phyloP scores from a whole-genome alignment of 495 filamentous ascomycete genomes.

The Penicillium atrosanguineum region DNA sequence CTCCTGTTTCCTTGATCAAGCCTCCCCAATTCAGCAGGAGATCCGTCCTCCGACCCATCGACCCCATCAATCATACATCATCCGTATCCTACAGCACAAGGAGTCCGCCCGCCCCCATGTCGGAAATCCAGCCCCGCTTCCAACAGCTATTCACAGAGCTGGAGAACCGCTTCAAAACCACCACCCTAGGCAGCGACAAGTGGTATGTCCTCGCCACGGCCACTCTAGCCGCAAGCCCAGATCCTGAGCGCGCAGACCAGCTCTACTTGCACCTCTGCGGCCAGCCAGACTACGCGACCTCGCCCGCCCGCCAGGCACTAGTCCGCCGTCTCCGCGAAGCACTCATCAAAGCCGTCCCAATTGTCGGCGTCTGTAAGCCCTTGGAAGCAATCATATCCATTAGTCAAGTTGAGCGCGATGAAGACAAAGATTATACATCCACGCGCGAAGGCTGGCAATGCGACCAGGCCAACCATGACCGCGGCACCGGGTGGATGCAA shows the following conservation, averaged over 20 bases:
- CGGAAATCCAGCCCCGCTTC: constrained; percentile 31
- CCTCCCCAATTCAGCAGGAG: not conserved
- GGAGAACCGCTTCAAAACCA: constrained; percentile 49
- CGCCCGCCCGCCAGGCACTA: constrained; percentile 42
- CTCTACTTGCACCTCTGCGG: constrained; percentile 51
- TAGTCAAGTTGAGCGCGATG: constrained; percentile 42
- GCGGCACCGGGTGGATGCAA: constrained; percentile 47
- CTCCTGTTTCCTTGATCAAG: not conserved
- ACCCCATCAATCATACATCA: not conserved
- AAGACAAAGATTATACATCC: constrained; percentile 52
- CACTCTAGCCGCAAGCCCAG: constrained; percentile 43
- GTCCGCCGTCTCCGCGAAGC: constrained; percentile 52
- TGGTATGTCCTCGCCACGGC: constrained; percentile 56
- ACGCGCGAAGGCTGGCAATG: constrained; percentile 41
- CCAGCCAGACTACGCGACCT: constrained; percentile 34
- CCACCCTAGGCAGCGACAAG: constrained; percentile 47
- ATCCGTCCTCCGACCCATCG: not conserved
- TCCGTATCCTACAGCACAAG: constrained; percentile 5
- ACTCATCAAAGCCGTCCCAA: constrained; percentile 48
- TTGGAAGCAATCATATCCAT: constrained; percentile 50
- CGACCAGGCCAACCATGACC: constrained; percentile 45
- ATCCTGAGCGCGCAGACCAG: constrained; percentile 45
- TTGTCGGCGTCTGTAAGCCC: constrained; percentile 54
- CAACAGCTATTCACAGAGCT: constrained; percentile 47
- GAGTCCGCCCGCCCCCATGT: constrained; percentile 13